Evolutionary conservation across 768 basidiomycete genomes (phyloP), one percentile per base, ranked within the genome.

Genomic region (Leucocoprinus leucothites): DNA sequence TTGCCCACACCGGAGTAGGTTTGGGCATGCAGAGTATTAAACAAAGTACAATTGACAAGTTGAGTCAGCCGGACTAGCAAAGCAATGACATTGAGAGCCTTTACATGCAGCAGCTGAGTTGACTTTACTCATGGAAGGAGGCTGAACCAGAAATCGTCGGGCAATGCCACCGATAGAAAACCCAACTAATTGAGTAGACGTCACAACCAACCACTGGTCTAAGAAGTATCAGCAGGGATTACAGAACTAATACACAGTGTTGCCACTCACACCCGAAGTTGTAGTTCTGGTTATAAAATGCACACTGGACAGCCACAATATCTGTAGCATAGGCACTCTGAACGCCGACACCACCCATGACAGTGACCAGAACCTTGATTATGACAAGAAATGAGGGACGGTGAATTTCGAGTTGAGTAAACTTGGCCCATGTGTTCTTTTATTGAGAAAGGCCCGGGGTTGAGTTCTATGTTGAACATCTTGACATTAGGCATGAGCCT

Each of bases 111-210:
- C 11, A 11, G 11, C 31, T 31, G 31, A 31, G 31, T 31, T 5
- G 31, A 5, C 11, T 11, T 5, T 31, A 31, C 31, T 78, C 75
- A 76, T 78, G 6, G 74, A 74, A 0, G 75, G 82, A 2, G 88
- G 88, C 9, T 77, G 74, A 2, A 90, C 88, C 8, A 90, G 78
- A 75, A 89, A 90, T 16, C 87, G 82, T 8, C 84, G 78, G 2
- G 80, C 78, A 38, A 89, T 70, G 13, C 89, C 89, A 41, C 88
- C 89, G 43, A 89, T 80, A 4, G 87, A 89, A 69, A 89, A 90
- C 2, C 89, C 87, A 40, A 89, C 87, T 51, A 88, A 68, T 59
- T 85, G 83, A 0, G 82, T 81, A 13, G 80, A 82, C 66, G 88
- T 79, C 14, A 89, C 84, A 1, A 89, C 70, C 57, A 89, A 78